These are phyloP conservation scores for Puccinia polysora DNA, from an alignment of 1,284 basidiomycete species.

Conservation along the genomic window DNA sequence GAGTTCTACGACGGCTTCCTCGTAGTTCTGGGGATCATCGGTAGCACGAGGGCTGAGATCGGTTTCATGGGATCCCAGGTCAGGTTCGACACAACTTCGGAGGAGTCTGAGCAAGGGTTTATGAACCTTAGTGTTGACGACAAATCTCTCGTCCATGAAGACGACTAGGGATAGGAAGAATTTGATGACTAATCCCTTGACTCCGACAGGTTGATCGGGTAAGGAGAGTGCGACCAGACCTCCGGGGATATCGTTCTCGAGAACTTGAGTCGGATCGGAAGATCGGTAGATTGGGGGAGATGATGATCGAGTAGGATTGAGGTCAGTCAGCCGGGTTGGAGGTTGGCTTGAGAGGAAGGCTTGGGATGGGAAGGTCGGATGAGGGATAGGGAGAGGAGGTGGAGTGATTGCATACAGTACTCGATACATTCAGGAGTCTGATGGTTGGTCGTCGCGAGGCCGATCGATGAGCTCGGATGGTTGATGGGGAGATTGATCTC, in stretches of 20 bases:
- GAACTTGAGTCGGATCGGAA: no score
- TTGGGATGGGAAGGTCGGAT: no score
- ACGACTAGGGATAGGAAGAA: slow-evolving; percentile 51
- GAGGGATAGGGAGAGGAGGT: no score
- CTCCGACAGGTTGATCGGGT: slow-evolving; percentile 50
- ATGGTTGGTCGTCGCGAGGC: no score
- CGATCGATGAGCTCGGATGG: no score
- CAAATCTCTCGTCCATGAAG: slow-evolving; percentile 52
- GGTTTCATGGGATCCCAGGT: slow-evolving; percentile 29
- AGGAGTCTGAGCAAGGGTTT: slow-evolving; percentile 52
- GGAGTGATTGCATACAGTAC: no score
- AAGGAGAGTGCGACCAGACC: slow-evolving; percentile 50
- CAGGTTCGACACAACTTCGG: slow-evolving; percentile 45
- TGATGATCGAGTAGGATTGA: no score
- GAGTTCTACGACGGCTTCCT: slow-evolving; percentile 79
- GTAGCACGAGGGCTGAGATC: slow-evolving; percentile 18
- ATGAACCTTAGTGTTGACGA: slow-evolving; percentile 51
- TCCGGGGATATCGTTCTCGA: slow-evolving; percentile 49
- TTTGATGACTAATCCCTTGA: slow-evolving; percentile 50
- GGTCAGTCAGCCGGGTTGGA: no score
- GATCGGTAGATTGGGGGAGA: no score
- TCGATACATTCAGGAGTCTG: no score
- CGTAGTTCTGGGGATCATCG: slow-evolving; percentile 62
- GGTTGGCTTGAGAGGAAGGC: no score
- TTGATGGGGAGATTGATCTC: no score